Base-by-base conservation (phyloP, 2,329 filamentous ascomycete species). In the Purpureocillium takamizusanense region DNA sequence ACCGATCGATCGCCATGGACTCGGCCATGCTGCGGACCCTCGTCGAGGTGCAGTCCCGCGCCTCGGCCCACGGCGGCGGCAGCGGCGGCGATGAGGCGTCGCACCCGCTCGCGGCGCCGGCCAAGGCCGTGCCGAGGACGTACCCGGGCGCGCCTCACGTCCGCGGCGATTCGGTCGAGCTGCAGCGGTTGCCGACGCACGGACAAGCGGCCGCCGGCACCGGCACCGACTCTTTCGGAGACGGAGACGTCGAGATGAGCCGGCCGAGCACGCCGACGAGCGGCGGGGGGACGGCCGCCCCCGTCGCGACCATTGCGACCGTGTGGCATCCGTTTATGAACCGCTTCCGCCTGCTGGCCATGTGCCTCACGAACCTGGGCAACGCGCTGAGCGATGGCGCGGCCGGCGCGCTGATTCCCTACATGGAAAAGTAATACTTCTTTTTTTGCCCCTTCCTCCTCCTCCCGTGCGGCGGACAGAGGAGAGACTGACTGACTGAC, bases 381-480 rank as follows among this genome's bases (percentile, higher is more conserved):
- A 80, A 81, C 49, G 87, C 85, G 0, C 61, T 92, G 42, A 85
- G 77, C 48, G 87, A 94, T 57, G 76, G 78, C 31, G 80, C 83
- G 0, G 77, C 85, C 2, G 86, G 86, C 52, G 84, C 86, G 10
- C 54, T 92, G 41, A 84, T 94, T 48, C 86, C 86, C 0, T 87
- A 87, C 52, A 83, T 94, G 58, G 83, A 90, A 55, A 68, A 63
- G 56, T 76, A 54, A 48, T 62, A 49, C 2, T 3, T 13, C 7
- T 8, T 10, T 4, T 21, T 10, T 2, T 3, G 4, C 9, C 36
- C 9, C 3, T 14, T 9, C 7, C 33, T n/a, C n/a, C 25, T 28
- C 28, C 11, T 30, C 28, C 28, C 28, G 28, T 25, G 21, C 6
- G 11, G 28, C 12, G 12, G 28, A 7, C 28, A 30, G n/a, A 12